These are phyloP conservation scores for Phoma sp. DNA, from an alignment of 2,329 filamentous ascomycete genomes.

Conservation along the genomic window DNA sequence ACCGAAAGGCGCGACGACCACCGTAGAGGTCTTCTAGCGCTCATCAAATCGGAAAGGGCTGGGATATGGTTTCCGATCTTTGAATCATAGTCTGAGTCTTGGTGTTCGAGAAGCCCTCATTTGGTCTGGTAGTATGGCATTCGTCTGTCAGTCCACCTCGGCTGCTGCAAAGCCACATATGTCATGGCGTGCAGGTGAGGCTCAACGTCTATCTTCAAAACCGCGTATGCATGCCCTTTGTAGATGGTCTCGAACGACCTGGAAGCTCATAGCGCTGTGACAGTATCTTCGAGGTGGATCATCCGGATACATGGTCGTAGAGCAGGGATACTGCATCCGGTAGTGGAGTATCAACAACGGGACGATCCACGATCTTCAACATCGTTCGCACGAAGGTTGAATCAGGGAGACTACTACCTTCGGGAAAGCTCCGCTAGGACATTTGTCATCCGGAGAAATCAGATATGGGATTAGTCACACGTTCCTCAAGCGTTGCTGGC, in stretches of 20 bases:
- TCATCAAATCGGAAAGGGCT: neutral
- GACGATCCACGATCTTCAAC: constrained; percentile 27
- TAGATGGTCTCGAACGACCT: constrained; percentile 5
- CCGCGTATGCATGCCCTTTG: neutral
- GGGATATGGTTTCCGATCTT: neutral
- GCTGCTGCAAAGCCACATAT: constrained; percentile 6
- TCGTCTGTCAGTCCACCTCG: neutral
- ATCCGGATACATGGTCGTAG: constrained; percentile 1
- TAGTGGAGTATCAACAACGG: constrained; percentile 24
- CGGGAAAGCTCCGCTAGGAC: neutral
- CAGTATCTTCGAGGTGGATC: neutral
- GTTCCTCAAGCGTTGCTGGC: constrained; percentile 4
- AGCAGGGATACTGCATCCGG: constrained; percentile 20
- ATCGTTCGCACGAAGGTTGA: constrained; percentile 11
- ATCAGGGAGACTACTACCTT: neutral
- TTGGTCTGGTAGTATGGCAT: neutral
- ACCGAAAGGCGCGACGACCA: neutral
- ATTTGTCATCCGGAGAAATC: constrained; percentile 3
- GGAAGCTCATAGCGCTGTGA: neutral
- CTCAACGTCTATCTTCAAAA: constrained; percentile 5
- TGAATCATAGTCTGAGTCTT: neutral
- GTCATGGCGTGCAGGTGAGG: constrained; percentile 6
- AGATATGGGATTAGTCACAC: neutral
- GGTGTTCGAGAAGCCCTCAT: neutral
- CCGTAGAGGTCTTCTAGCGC: neutral